Base-by-base conservation (phyloP, 2,329 filamentous ascomycete species). In the Penicillium nordicum region DNA sequence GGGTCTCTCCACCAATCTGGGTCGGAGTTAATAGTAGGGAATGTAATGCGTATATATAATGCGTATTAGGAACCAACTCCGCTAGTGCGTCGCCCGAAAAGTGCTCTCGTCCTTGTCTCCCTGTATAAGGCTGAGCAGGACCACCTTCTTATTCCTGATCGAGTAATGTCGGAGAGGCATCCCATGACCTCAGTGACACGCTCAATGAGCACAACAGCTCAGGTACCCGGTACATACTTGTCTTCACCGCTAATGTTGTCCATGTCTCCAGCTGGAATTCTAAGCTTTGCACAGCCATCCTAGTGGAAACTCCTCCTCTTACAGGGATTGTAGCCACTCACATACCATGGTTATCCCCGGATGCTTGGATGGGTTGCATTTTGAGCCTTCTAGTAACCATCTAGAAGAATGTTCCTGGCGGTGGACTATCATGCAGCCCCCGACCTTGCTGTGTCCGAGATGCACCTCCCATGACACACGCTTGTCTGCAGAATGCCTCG, bases 391-490 rank as follows among this genome's bases (percentile, higher is more conserved):
- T 63, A 64, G 59, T 62, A 60, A 67, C 63, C 59, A 61, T 69
- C 66, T 70, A 65, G 67, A 70, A 71, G 63, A 59, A 64, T 55
- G 60, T 63, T 57, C 59, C 63, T 63, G 58, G 63, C 63, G 63
- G 63, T 66, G 62, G 60, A 55, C 60, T 44, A 37, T 37, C 25
- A 52, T 57, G 59, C 59, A 53, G 52, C 50, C 54, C 55, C 57
- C 32, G 45, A n/a, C 42, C 44, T 49, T 51, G 46, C 34, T 45
- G 46, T 43, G 44, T 58, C 56, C 36, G 44, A 50, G 41, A 30
- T 30, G 34, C 42, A 47, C 14, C 18, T 16, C 38, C 38, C 38
- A 53, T 54, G 49, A 45, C 49, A 53, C 36, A 47, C 50, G 30
- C 46, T 30, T 40, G 14, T 27, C 10, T 52, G 36, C 27, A 37